These are phyloP conservation scores for Cruciata laevipes DNA, from an alignment of 257 asterid genomes.

Conservation along the genomic window DNA sequence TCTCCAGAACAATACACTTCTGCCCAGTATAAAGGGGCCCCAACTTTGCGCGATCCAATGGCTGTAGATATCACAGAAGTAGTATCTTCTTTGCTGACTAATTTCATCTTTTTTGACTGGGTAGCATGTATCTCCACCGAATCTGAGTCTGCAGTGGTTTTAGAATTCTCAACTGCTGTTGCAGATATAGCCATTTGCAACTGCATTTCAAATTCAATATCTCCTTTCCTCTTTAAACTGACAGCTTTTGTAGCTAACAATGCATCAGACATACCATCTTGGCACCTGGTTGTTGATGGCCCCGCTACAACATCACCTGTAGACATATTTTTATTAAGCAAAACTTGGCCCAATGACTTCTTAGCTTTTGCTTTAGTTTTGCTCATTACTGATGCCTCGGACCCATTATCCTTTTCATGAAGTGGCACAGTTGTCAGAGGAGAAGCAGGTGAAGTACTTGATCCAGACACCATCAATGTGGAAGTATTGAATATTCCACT, in stretches of 20 bases:
- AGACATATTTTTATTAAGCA: conserved; percentile 22
- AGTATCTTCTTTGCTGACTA: conserved; percentile 41
- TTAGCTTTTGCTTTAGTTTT: conserved; percentile 23
- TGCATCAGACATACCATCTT: conserved; percentile 33
- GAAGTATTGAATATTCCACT: conserved; percentile 63
- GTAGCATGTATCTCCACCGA: conserved; percentile 32
- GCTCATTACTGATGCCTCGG: conserved; percentile 21
- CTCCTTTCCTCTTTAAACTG: conserved; percentile 71
- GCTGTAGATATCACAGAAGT: conserved; percentile 69
- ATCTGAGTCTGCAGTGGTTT: conserved; percentile 22
- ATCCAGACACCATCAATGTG: conserved; percentile 81
- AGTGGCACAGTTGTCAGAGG: conserved; percentile 23
- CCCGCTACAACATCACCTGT: conserved; percentile 21
- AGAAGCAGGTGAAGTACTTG: conserved; percentile 39
- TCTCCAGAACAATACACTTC: conserved; percentile 90
- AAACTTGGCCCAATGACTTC: conserved; percentile 24
- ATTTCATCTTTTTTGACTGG: conserved; percentile 44
- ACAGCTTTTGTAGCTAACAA: conserved; percentile 25
- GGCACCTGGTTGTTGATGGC: conserved; percentile 29
- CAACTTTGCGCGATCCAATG: conserved; percentile 78
- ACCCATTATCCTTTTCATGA: conserved; percentile 24
- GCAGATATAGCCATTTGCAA: conserved; percentile 83
- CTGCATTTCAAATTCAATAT: conserved; percentile 86
- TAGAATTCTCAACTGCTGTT: conserved; percentile 47
- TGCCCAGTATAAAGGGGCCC: conserved; percentile 97